Evolutionary conservation across 2,329 filamentous ascomycete species (phyloP).

Genomic region (Neopestalotiopsis clavispora): DNA sequence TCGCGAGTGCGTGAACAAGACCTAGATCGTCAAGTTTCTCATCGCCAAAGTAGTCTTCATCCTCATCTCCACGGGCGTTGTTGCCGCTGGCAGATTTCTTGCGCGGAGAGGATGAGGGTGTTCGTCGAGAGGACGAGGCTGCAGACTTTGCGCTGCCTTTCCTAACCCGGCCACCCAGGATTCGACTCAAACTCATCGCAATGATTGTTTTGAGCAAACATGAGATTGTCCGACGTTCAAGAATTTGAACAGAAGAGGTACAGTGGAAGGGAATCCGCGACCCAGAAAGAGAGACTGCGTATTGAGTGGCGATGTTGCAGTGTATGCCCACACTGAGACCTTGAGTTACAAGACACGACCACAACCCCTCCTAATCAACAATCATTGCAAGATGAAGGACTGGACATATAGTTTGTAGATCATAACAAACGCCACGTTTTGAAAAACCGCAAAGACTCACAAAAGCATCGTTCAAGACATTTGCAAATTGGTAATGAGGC

Average conservation of each 20-base stretch:
- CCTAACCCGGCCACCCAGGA: slow-evolving; percentile 39
- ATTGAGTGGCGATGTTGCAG: background rate
- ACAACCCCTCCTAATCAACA: background rate
- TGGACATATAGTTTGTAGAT: background rate
- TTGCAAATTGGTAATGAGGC: background rate
- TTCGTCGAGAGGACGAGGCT: slow-evolving; percentile 20
- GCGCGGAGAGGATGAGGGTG: slow-evolving; percentile 26
- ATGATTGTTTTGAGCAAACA: background rate
- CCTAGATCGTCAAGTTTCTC: slow-evolving; percentile 64
- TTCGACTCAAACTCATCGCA: slow-evolving; percentile 35
- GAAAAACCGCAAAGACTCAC: background rate
- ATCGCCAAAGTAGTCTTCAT: slow-evolving; percentile 45
- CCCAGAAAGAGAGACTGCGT: background rate
- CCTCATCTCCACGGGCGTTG: slow-evolving; percentile 29
- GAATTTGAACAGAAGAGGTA: background rate
- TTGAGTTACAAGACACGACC: background rate
- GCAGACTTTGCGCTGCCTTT: slow-evolving; percentile 32
- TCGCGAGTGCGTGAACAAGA: slow-evolving; percentile 57
- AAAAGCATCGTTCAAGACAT: background rate
- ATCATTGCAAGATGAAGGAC: background rate
- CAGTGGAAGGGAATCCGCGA: background rate
- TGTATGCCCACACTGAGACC: background rate
- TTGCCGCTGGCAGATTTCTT: slow-evolving; percentile 29
- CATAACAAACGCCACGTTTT: background rate
- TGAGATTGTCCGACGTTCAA: background rate